Conservation (phyloP, 2,329 filamentous ascomycete genomes). For the Pestalotiopsis sp. region DNA sequence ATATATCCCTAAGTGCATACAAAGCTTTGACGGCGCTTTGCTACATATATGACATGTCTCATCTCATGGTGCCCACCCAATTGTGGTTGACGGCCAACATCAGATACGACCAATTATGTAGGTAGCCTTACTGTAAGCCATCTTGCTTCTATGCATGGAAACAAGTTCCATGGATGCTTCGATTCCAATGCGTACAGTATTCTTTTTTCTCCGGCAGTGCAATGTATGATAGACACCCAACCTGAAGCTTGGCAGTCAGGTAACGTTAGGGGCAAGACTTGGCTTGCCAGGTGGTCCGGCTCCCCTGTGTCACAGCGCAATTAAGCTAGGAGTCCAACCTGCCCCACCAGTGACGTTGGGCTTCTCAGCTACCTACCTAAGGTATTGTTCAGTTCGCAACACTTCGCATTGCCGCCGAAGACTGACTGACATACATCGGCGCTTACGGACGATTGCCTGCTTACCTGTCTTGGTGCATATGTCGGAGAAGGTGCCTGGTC, state of each 20-base stretch:
- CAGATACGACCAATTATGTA: too few relatives aligned
- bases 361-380: background rate
- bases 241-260: background rate
- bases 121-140: too few relatives aligned
- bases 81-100: too few relatives aligned
- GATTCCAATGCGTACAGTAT: too few relatives aligned
- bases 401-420: background rate
- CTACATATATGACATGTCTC: too few relatives aligned
- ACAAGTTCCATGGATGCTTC: too few relatives aligned
- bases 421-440: background rate
- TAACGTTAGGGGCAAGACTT: background rate
- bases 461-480: background rate
- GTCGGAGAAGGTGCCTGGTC: background rate
- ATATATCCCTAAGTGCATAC: too few relatives aligned
- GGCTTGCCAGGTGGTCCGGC: background rate
- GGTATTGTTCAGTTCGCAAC: background rate
- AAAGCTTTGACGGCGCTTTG: too few relatives aligned
- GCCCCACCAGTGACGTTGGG: conserved; percentile 14
- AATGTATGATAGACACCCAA: too few relatives aligned
- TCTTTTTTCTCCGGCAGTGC: too few relatives aligned
- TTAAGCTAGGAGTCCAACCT: background rate
- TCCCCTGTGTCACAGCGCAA: background rate
- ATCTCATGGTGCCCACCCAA: too few relatives aligned
- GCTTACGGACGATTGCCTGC: background rate
- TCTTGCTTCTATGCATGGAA: too few relatives aligned